Conservation (phyloP, 768 basidiomycete genomes). For the Tylopilus balloui region DNA sequence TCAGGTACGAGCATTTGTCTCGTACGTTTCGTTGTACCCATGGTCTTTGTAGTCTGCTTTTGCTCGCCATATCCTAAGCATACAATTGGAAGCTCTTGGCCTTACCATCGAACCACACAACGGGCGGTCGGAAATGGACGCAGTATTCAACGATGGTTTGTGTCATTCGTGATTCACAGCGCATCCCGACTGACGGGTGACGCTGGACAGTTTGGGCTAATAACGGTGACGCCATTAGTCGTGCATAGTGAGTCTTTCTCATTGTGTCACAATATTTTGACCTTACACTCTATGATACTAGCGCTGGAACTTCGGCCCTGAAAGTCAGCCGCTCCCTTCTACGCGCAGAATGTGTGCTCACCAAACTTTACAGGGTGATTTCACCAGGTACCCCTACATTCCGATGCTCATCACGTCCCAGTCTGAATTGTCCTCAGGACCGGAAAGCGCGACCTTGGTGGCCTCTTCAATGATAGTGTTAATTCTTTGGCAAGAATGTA, state of each 20-base stretch:
- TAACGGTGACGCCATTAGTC: slow-evolving; percentile 93
- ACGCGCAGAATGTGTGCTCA: slow-evolving; percentile 3
- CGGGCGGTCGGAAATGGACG: slow-evolving; percentile 58
- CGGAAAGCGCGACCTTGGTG: slow-evolving; percentile 89
- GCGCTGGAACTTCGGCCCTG: slow-evolving; percentile 92
- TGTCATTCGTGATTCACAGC: neutral
- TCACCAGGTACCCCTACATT: slow-evolving; percentile 56
- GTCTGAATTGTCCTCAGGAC: slow-evolving; percentile 49
- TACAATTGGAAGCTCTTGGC: slow-evolving; percentile 70
- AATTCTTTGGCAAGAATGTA: slow-evolving; percentile 92
- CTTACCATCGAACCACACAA: slow-evolving; percentile 51
- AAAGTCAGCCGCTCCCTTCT: slow-evolving; percentile 53
- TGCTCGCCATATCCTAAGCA: slow-evolving; percentile 74
- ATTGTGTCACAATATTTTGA: neutral
- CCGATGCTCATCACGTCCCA: neutral
- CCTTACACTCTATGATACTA: slow-evolving; percentile 32
- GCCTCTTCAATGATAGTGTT: slow-evolving; percentile 91
- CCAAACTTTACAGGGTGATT: slow-evolving; percentile 59
- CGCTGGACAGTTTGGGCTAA: slow-evolving; percentile 82
- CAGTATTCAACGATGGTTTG: slow-evolving; percentile 75
- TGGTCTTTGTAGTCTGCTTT: slow-evolving; percentile 70
- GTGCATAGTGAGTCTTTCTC: slow-evolving; percentile 62
- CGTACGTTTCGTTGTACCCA: slow-evolving; percentile 3
- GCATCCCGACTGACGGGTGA: neutral
- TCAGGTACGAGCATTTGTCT: slow-evolving; percentile 45